Evolutionary conservation across 2,329 filamentous ascomycete genomes (phyloP).

Genomic region (Pezicula neosporulosa): DNA sequence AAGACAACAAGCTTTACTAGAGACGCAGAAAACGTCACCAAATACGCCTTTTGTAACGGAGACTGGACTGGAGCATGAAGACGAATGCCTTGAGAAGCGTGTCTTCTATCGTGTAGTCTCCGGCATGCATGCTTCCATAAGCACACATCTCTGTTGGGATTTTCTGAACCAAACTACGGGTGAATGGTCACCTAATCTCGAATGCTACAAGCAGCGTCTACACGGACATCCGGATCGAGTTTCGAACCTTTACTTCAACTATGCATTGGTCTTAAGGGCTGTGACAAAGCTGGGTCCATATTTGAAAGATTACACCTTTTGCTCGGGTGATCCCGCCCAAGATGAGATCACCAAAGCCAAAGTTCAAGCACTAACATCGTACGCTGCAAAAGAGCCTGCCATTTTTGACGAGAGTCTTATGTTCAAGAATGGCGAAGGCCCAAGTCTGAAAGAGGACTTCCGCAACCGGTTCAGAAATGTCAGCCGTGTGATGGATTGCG

Average conservation of each 20-base stretch:
- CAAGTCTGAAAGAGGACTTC: conserved; percentile 92
- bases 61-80: conserved; percentile 71
- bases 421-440: conserved; percentile 77
- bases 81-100: conserved; percentile 96
- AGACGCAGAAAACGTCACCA: conserved; percentile 49
- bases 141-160: conserved; percentile 92
- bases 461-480: conserved; percentile 96
- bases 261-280: conserved; percentile 88
- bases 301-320: conserved; percentile 82
- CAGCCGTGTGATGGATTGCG: conserved; percentile 95
- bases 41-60: conserved; percentile 58
- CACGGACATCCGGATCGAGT: conserved; percentile 85
- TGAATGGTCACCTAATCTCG: conserved; percentile 84
- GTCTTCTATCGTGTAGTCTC: conserved; percentile 95
- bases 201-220: conserved; percentile 85
- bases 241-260: conserved; percentile 99
- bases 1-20: conserved; percentile 58
- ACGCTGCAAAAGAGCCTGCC: conserved; percentile 65
- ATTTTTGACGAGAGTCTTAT: conserved; percentile 96
- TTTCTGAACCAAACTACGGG: conserved; percentile 95
- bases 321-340: conserved; percentile 77
- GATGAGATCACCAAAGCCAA: conserved; percentile 78
- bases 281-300: conserved; percentile 86
- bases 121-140: conserved; percentile 98
- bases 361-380: conserved; percentile 70